Evolutionary conservation across 495 filamentous ascomycete species (phyloP).

Genomic region (Penicillium longicatenatum): DNA sequence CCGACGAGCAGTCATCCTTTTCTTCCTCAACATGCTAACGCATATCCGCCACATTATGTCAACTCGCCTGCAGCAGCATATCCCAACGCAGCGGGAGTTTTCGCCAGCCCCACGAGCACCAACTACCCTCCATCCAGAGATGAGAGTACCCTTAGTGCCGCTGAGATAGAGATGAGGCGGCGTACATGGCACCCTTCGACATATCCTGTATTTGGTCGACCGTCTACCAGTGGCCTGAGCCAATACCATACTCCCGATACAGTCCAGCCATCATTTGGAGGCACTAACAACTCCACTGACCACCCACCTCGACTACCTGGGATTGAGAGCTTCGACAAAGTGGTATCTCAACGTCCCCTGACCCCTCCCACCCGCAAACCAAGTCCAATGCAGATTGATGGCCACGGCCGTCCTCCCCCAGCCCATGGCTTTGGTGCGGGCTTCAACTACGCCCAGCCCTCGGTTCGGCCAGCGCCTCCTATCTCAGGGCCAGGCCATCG

Average conservation of each 20-base stretch:
- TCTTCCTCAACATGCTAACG: slow-evolving; percentile 60
- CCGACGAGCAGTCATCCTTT: slow-evolving; percentile 76
- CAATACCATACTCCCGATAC: slow-evolving; percentile 63
- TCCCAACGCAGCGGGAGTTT: slow-evolving; percentile 58
- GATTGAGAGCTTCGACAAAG: slow-evolving; percentile 86
- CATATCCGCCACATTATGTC: slow-evolving; percentile 60
- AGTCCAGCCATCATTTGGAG: slow-evolving; percentile 52
- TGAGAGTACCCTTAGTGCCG: slow-evolving; percentile 59
- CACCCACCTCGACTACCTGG: slow-evolving; percentile 72
- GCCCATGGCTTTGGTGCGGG: slow-evolving; percentile 38
- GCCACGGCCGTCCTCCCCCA: slow-evolving; percentile 37
- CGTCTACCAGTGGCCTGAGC: slow-evolving; percentile 59
- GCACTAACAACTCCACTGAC: slow-evolving; percentile 35
- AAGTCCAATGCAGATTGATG: slow-evolving; percentile 72
- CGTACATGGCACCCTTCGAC: slow-evolving; percentile 90
- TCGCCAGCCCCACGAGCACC: slow-evolving; percentile 72
- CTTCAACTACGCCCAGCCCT: slow-evolving; percentile 49
- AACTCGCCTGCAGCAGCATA: slow-evolving; percentile 47
- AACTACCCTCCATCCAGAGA: slow-evolving; percentile 64
- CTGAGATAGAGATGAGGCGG: slow-evolving; percentile 76
- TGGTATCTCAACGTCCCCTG: slow-evolving; percentile 55
- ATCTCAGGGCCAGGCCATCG: slow-evolving; percentile 59
- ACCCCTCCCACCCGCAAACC: slow-evolving; percentile 64
- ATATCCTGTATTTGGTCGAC: slow-evolving; percentile 59
- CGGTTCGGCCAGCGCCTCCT: slow-evolving; percentile 49